These are phyloP conservation scores for Candida wancherniae DNA, from an alignment of 805 yeast species.

Conservation along the genomic window DNA sequence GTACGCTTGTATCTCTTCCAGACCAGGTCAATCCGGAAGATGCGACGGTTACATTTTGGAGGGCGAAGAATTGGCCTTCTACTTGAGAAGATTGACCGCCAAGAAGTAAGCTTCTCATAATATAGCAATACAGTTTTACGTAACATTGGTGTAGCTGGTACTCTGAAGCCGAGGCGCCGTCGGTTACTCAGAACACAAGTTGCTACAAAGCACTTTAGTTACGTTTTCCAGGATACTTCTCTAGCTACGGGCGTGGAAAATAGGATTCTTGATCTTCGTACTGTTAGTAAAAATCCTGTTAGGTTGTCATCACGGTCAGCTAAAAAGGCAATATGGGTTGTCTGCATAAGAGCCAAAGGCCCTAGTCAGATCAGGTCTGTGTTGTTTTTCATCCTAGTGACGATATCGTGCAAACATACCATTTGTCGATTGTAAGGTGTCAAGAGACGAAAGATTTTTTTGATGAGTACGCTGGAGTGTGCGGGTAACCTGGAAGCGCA, in stretches of 20 bases:
- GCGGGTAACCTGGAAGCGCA: too few species aligned
- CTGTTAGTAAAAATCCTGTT: too few species aligned
- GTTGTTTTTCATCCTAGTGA: conserved; percentile 19
- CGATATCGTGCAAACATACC: conserved; percentile 12
- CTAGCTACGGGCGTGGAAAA: too few species aligned
- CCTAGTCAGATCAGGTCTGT: conserved; percentile 22
- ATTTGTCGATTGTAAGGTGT: conserved; percentile 4
- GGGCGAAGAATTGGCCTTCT: conserved; percentile 99
- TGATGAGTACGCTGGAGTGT: too few species aligned
- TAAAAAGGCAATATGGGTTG: conserved; percentile 19
- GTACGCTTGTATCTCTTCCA: conserved; percentile 96
- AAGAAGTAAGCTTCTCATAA: conserved; percentile 71
- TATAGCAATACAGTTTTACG: conserved; percentile 15
- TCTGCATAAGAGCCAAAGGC: conserved; percentile 18
- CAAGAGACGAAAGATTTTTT: too few species aligned
- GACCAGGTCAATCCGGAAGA: conserved; percentile 99
- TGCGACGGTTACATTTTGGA: conserved; percentile 99
- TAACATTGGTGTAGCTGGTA: conserved; percentile 2
- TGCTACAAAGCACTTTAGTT: too few species aligned
- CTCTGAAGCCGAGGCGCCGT: too few species aligned
- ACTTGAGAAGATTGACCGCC: conserved; percentile 99
- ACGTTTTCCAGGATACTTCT: too few species aligned
- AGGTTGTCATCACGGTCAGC: conserved; percentile 17
- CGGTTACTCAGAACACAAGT: too few species aligned
- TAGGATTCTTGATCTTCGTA: too few species aligned